Evolutionary conservation across 257 asterid genomes (phyloP).

Genomic region (Solanum bulbocastanum): DNA sequence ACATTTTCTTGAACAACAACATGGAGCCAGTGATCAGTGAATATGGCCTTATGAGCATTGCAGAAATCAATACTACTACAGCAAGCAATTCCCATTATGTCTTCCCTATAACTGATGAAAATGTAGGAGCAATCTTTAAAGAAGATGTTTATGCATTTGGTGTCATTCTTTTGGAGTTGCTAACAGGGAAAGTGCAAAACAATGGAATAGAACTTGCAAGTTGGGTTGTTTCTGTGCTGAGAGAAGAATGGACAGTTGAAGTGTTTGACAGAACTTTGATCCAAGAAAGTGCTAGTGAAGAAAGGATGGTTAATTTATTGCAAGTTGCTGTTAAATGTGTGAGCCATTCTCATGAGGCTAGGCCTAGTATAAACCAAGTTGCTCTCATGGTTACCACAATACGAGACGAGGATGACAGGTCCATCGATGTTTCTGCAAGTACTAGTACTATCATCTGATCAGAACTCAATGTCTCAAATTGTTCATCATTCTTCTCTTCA

Average conservation of each 20-base stretch:
- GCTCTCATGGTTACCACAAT: slow-evolving; percentile 30
- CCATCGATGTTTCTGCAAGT: slow-evolving; percentile 39
- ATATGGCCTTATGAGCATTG: slow-evolving; percentile 42
- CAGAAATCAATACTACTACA: not conserved
- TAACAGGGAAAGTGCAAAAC: slow-evolving; percentile 48
- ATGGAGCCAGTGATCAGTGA: slow-evolving; percentile 61
- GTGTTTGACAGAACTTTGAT: slow-evolving; percentile 56
- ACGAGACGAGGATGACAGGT: slow-evolving; percentile 59
- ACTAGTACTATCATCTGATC: not conserved
- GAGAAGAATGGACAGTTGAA: slow-evolving; percentile 80
- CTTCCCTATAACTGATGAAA: slow-evolving; percentile 17
- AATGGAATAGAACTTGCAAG: slow-evolving; percentile 43
- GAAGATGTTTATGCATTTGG: slow-evolving; percentile 49
- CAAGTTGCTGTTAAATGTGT: slow-evolving; percentile 58
- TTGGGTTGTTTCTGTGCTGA: slow-evolving; percentile 64
- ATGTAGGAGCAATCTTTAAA: slow-evolving; percentile 21
- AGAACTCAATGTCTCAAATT: not conserved
- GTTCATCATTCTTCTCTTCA: not conserved
- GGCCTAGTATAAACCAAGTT: slow-evolving; percentile 51
- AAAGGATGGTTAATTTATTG: slow-evolving; percentile 51
- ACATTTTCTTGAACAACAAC: slow-evolving; percentile 41
- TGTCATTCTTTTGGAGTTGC: slow-evolving; percentile 57
- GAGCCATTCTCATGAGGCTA: slow-evolving; percentile 16
- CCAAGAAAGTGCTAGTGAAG: slow-evolving; percentile 59
- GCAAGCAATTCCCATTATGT: slow-evolving; percentile 1